phyloP scores from a whole-genome alignment of 176 grass and related monocot genomes.

The Aegilops bicornis region DNA sequence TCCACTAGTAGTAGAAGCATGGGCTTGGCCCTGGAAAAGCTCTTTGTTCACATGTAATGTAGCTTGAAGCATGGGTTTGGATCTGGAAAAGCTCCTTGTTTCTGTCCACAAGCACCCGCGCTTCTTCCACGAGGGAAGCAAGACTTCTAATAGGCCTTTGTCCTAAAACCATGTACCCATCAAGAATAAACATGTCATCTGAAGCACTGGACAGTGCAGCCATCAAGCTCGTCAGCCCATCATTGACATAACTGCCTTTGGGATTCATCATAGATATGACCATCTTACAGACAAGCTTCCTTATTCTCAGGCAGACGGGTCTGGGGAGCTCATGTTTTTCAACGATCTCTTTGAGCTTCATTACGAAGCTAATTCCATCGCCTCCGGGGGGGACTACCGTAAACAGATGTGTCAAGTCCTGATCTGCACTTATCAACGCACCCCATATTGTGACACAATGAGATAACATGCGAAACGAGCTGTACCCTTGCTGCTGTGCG shows the following conservation, averaged over 20 bases:
- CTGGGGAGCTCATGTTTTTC: too few relatives aligned
- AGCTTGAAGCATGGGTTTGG: too few relatives aligned
- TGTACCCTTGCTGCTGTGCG: too few relatives aligned
- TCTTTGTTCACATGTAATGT: too few relatives aligned
- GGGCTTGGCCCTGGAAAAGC: too few relatives aligned
- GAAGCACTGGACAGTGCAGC: background rate
- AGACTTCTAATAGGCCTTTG: background rate
- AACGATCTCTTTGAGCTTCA: background rate
- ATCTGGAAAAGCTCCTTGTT: too few relatives aligned
- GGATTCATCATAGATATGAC: background rate
- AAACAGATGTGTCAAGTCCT: background rate
- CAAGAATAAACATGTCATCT: background rate
- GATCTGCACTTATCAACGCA: background rate
- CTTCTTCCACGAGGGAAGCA: background rate
- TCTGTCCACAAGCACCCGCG: too few relatives aligned
- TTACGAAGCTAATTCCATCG: background rate
- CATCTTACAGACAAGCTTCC: background rate
- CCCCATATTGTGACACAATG: too few relatives aligned
- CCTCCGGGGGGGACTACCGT: too few relatives aligned
- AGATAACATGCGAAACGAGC: background rate
- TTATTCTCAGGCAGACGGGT: background rate
- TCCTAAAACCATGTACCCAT: conserved; percentile 11
- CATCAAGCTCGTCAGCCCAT: conserved; percentile 1
- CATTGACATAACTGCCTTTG: background rate
- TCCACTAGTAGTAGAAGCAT: too few relatives aligned